A percentile compares a stretch with the other conserved stretches of the same genome.
Conservation (phyloP, 1,284 basidiomycete genomes). For the Hymenochaete sp. region DNA sequence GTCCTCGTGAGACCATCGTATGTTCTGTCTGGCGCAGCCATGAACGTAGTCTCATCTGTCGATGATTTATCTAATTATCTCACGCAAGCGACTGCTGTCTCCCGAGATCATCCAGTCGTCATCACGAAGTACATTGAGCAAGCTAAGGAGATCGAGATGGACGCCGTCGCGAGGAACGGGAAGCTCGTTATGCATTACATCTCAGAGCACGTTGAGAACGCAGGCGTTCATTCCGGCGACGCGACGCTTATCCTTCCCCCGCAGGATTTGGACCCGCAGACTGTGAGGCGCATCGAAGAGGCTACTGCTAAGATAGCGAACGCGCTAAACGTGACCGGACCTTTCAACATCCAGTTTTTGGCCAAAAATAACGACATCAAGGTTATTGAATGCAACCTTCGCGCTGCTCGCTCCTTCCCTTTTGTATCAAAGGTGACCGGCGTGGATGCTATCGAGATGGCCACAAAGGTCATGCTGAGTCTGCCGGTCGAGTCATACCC, state of each 20-base stretch:
- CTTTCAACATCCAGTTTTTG: slow-evolving; percentile 99
- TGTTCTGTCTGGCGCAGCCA: slow-evolving; percentile 95
- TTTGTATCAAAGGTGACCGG: slow-evolving; percentile 99
- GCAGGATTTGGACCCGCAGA: slow-evolving; percentile 95
- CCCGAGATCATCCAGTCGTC: slow-evolving; percentile 95
- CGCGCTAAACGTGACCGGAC: slow-evolving; percentile 97
- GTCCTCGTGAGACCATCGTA: slow-evolving; percentile 97
- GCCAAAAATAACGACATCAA: slow-evolving; percentile 99
- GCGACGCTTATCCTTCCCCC: slow-evolving; percentile 97
- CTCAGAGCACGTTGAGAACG: slow-evolving; percentile 99
- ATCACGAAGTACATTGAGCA: slow-evolving; percentile 99
- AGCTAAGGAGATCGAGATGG: slow-evolving; percentile 99
- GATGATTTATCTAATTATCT: slow-evolving; percentile 91
- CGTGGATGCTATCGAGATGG: slow-evolving; percentile 95
- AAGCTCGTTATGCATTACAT: slow-evolving; percentile 99
- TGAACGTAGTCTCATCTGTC: slow-evolving; percentile 96
- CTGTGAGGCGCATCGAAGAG: slow-evolving; percentile 91
- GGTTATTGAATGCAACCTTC: slow-evolving; percentile 98
- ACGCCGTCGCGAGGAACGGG: slow-evolving; percentile 93
- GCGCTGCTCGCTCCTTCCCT: slow-evolving; percentile 96
- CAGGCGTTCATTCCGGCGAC: slow-evolving; percentile 95
- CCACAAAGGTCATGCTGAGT: slow-evolving; percentile 96
- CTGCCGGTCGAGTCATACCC: slow-evolving; percentile 88
- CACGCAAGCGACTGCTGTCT: slow-evolving; percentile 93
- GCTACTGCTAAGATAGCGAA: slow-evolving; percentile 96